These are phyloP conservation scores for Syncephalastrum contaminatum DNA, from an alignment of 371 early-diverging fungal genomes.

Conservation along the genomic window DNA sequence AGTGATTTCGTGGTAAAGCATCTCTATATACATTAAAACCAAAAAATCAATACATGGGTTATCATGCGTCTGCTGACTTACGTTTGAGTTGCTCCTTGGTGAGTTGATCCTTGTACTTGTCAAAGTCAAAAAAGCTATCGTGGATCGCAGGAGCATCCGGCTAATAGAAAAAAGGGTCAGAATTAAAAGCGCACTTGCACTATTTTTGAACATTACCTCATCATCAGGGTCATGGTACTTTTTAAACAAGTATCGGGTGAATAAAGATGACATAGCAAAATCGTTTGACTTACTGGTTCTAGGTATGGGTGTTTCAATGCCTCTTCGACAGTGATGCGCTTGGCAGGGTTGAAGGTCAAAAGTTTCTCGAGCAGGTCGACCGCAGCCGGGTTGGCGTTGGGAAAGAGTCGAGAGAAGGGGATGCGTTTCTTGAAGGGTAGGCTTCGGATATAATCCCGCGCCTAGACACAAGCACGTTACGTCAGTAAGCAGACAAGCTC, in stretches of 20 bases:
- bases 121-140: slow-evolving; percentile 85
- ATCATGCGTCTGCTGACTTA: slow-evolving; percentile 26
- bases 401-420: slow-evolving; percentile 79
- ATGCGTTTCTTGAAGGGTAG: slow-evolving; percentile 89
- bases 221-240: slow-evolving; percentile 84
- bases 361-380: slow-evolving; percentile 89
- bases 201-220: slow-evolving; percentile 37
- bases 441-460: slow-evolving; percentile 89
- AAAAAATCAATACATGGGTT: background rate
- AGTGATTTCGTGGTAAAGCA: slow-evolving; percentile 45
- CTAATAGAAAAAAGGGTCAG: slow-evolving; percentile 1
- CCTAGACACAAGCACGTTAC: slow-evolving; percentile 32
- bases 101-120: slow-evolving; percentile 83
- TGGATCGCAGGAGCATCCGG: slow-evolving; percentile 78
- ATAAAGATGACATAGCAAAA: background rate
- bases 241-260: background rate
- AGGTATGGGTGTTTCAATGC: slow-evolving; percentile 93
- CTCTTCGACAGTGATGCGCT: slow-evolving; percentile 92
- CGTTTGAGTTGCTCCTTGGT: slow-evolving; percentile 82
- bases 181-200: no score
- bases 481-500: background rate
- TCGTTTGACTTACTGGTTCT: slow-evolving; percentile 48
- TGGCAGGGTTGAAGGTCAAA: slow-evolving; percentile 90
- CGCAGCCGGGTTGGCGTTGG: slow-evolving; percentile 83
- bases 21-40: slow-evolving; percentile 22